phyloP scores from a whole-genome alignment of 1,139 yeast genomes.

The Candida tropicalis region DNA sequence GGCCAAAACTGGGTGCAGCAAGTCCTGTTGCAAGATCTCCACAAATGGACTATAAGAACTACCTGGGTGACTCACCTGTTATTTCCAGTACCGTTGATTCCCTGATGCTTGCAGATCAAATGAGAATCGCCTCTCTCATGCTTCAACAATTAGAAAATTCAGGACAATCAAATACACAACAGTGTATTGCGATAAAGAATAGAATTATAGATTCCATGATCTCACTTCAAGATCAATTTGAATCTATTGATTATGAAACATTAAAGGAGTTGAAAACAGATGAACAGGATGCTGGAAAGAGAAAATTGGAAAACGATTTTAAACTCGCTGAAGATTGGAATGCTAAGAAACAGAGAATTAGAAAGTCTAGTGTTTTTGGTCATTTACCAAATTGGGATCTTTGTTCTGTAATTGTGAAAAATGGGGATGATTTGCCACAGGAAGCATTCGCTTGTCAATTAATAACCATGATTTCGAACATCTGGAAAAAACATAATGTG shows the following conservation, averaged over 20 bases:
- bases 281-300: conserved; percentile 73
- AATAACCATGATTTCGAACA: conserved; percentile 79
- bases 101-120: conserved; percentile 77
- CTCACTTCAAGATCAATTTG: conserved; percentile 70
- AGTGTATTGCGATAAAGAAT: conserved; percentile 69
- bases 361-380: conserved; percentile 77
- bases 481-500: conserved; percentile 71
- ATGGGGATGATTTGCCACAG: conserved; percentile 93
- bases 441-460: conserved; percentile 98
- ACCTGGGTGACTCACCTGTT: conserved; percentile 33
- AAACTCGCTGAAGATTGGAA: conserved; percentile 95
- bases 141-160: conserved; percentile 82
- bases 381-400: conserved; percentile 91
- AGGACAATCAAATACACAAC: conserved; percentile 67
- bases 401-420: conserved; percentile 92
- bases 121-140: conserved; percentile 96
- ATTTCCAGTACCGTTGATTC: conserved; percentile 15
- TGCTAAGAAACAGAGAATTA: conserved; percentile 74
- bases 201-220: conserved; percentile 90
- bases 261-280: conserved; percentile 48
- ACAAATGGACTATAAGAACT: not conserved
- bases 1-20: not conserved
- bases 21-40: not conserved
- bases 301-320: conserved; percentile 88
- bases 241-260: conserved; percentile 51